Conservation (phyloP, 495 filamentous ascomycete genomes). For the Xylaria acuta region DNA sequence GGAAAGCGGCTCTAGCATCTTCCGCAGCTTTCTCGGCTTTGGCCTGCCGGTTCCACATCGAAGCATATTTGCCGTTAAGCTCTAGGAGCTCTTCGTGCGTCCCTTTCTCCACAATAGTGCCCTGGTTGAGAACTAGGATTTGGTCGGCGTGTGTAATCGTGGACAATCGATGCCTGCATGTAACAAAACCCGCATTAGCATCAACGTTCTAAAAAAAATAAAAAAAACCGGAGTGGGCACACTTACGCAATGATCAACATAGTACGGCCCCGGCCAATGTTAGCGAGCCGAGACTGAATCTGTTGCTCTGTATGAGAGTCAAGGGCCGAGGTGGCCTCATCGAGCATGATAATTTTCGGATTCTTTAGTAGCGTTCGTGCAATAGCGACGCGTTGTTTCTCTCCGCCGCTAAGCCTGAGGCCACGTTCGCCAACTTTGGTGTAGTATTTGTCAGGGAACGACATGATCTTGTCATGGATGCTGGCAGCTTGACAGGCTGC, state of each 20-base stretch:
- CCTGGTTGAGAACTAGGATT: slow-evolving; percentile 89
- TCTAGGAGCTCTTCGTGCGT: slow-evolving; percentile 86
- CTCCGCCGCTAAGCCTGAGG: slow-evolving; percentile 88
- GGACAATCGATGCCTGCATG: slow-evolving; percentile 76
- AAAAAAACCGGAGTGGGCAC: too few species aligned
- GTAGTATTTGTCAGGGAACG: slow-evolving; percentile 89
- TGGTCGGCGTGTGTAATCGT: slow-evolving; percentile 95
- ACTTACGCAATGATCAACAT: slow-evolving; percentile 69
- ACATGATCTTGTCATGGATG: slow-evolving; percentile 94
- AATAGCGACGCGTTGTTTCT: slow-evolving; percentile 97
- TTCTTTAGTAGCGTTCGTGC: slow-evolving; percentile 96
- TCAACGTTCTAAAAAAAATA: not conserved
- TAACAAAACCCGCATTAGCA: not conserved
- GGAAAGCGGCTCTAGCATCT: slow-evolving; percentile 65
- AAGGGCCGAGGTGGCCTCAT: slow-evolving; percentile 94
- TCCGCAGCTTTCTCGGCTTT: slow-evolving; percentile 83
- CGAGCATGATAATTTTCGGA: slow-evolving; percentile 92
- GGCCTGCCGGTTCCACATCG: slow-evolving; percentile 97
- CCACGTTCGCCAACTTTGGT: slow-evolving; percentile 96
- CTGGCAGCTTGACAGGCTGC: slow-evolving; percentile 90
- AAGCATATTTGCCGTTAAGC: slow-evolving; percentile 78
- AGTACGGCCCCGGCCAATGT: slow-evolving; percentile 81
- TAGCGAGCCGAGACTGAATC: slow-evolving; percentile 85
- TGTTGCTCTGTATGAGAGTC: slow-evolving; percentile 97
- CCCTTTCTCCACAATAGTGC: slow-evolving; percentile 81